Conservation (phyloP, 192 early-diverging fungal species). For the Anaeromyces robustus region DNA sequence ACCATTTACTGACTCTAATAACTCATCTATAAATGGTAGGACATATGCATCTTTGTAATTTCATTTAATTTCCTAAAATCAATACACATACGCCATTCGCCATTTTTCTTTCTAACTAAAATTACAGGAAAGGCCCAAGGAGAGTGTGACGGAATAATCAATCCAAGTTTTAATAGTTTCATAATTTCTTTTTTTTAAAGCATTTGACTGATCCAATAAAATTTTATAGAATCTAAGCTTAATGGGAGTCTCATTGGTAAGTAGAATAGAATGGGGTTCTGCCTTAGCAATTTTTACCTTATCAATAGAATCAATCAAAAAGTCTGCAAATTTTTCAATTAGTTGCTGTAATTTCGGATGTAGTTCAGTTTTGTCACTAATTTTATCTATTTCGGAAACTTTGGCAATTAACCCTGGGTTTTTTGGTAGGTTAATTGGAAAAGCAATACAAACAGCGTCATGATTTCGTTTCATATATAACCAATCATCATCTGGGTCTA, state of each 20-base stretch:
- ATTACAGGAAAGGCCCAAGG: slow-evolving; percentile 22
- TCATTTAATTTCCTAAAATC: slow-evolving; percentile 35
- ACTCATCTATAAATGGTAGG: slow-evolving; percentile 26
- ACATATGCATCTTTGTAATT: slow-evolving; percentile 28
- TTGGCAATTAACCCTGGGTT: too few relatives aligned
- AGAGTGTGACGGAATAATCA: slow-evolving; percentile 16
- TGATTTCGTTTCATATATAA: too few relatives aligned
- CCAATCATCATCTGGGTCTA: too few relatives aligned
- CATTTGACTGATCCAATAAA: not conserved
- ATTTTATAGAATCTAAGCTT: not conserved
- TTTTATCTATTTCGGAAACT: too few relatives aligned
- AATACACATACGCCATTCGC: slow-evolving; percentile 21
- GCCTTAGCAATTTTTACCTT: not conserved
- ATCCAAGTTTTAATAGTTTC: slow-evolving; percentile 13
- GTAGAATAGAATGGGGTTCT: not conserved
- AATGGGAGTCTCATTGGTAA: not conserved
- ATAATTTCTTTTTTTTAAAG: slow-evolving; percentile 11
- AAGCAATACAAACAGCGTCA: too few relatives aligned
- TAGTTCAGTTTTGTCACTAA: too few relatives aligned
- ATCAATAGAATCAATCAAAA: not conserved
- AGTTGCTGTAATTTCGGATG: not conserved
- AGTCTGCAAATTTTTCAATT: not conserved
- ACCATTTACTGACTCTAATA: slow-evolving; percentile 12
- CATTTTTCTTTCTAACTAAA: slow-evolving; percentile 27
- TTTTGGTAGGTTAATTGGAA: too few relatives aligned